A percentile compares a stretch with the other conserved stretches of the same genome.
Evolutionary conservation across 192 early-diverging fungal species (phyloP).

Genomic region (Mortierella claussenii): DNA sequence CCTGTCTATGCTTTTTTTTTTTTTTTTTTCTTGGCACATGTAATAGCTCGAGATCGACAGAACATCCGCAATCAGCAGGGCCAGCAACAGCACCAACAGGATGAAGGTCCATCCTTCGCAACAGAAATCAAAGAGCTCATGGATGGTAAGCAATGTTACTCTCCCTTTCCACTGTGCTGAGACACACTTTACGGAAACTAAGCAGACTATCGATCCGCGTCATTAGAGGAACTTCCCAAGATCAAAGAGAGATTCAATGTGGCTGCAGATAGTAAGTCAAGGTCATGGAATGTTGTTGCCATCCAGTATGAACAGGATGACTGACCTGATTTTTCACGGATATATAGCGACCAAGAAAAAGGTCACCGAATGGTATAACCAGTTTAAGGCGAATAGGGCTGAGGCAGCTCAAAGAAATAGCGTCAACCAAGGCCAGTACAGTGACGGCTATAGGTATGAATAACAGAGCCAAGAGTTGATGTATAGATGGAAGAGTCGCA

Average conservation of each 20-base stretch:
- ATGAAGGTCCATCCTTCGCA: constrained; percentile 40
- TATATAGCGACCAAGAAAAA: constrained; percentile 67
- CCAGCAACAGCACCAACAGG: constrained; percentile 54
- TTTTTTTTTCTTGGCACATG: constrained; percentile 8
- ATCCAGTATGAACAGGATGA: no score
- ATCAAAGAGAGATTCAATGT: constrained; percentile 68
- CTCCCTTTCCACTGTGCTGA: not conserved
- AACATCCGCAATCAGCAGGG: constrained; percentile 33
- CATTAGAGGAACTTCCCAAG: constrained; percentile 65
- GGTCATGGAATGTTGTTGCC: not conserved
- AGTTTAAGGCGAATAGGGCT: constrained; percentile 53
- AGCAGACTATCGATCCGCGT: no score
- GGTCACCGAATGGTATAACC: constrained; percentile 65
- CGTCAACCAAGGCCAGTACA: constrained; percentile 10
- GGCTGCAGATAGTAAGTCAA: constrained; percentile 61
- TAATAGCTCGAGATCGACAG: constrained; percentile 27
- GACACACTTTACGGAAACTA: no score
- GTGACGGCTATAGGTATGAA: no score
- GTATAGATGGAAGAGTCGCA: no score
- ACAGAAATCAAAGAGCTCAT: constrained; percentile 53
- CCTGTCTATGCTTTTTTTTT: constrained; percentile 4
- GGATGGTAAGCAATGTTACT: constrained; percentile 30
- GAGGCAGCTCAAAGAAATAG: constrained; percentile 35
- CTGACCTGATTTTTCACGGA: no score
- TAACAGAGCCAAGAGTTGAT: no score